Evolutionary conservation across 305 asterid genomes (phyloP).

Genomic region (Galium porrigens): DNA sequence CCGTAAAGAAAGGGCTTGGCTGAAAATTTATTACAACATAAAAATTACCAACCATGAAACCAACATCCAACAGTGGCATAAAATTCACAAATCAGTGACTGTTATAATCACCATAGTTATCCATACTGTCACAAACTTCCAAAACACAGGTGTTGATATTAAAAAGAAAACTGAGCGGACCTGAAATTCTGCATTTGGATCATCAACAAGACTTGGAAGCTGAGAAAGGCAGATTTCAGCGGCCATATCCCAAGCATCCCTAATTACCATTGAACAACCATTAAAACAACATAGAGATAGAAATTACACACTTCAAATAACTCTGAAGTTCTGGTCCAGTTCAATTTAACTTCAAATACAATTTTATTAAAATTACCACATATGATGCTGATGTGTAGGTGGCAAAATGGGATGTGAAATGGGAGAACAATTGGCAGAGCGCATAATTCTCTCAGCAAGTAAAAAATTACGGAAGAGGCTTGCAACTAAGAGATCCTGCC

Average conservation of each 20-base stretch:
- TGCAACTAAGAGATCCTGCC: conserved; percentile 35
- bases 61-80: background rate
- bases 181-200: conserved; percentile 96
- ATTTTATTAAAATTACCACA: conserved; percentile 65
- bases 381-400: conserved; percentile 90
- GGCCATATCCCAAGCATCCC: conserved; percentile 99
- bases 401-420: conserved; percentile 82
- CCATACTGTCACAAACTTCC: background rate
- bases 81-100: background rate
- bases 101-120: background rate
- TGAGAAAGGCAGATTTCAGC: conserved; percentile 99
- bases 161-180: conserved; percentile 21
- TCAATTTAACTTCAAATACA: conserved; percentile 18
- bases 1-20: conserved; percentile 96
- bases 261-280: conserved; percentile 21
- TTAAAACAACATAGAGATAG: conserved; percentile 24
- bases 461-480: conserved; percentile 32
- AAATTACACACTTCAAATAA: conserved; percentile 26
- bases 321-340: background rate
- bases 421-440: conserved; percentile 97
- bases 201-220: conserved; percentile 76
- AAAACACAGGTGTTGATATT: background rate
- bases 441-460: conserved; percentile 91
- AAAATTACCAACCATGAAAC: conserved; percentile 10
- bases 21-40: conserved; percentile 27